A percentile compares a stretch with the other conserved stretches of the same genome.
Evolutionary conservation across 306 rosid species (phyloP).

Genomic region (Hippophae rhamnoides): DNA sequence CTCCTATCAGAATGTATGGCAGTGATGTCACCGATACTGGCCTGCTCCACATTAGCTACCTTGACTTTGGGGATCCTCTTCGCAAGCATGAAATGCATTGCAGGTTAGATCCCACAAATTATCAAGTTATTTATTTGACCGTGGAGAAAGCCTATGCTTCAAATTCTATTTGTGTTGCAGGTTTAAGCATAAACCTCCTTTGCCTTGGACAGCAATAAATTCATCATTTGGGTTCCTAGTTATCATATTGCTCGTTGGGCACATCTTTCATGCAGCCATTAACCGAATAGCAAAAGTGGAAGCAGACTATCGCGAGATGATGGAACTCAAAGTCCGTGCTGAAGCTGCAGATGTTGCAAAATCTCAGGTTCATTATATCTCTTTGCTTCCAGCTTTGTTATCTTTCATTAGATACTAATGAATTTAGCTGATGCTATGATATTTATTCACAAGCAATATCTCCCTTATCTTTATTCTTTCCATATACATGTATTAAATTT

Average conservation of each 20-base stretch:
- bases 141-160: slow-evolving; percentile 7
- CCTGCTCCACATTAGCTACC: slow-evolving; percentile 46
- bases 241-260: slow-evolving; percentile 71
- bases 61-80: slow-evolving; percentile 92
- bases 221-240: slow-evolving; percentile 56
- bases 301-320: slow-evolving; percentile 58
- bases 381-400: not conserved
- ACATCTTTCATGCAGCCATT: slow-evolving; percentile 76
- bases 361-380: slow-evolving; percentile 54
- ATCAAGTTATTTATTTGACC: slow-evolving; percentile 10
- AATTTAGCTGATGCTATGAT: slow-evolving; percentile 1
- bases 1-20: slow-evolving; percentile 78
- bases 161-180: slow-evolving; percentile 29
- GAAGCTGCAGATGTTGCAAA: slow-evolving; percentile 99
- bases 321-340: slow-evolving; percentile 60
- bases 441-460: slow-evolving; percentile 9
- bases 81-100: slow-evolving; percentile 98
- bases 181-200: slow-evolving; percentile 67
- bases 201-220: slow-evolving; percentile 70
- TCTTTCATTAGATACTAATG: slow-evolving; percentile 7
- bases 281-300: slow-evolving; percentile 74
- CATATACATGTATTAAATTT: not conserved
- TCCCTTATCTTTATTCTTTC: not conserved
- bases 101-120: slow-evolving; percentile 46
- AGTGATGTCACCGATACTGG: slow-evolving; percentile 73